These are phyloP conservation scores for Ophiostoma novo-ulmi DNA, from an alignment of 2,329 filamentous ascomycete species.

Conservation along the genomic window DNA sequence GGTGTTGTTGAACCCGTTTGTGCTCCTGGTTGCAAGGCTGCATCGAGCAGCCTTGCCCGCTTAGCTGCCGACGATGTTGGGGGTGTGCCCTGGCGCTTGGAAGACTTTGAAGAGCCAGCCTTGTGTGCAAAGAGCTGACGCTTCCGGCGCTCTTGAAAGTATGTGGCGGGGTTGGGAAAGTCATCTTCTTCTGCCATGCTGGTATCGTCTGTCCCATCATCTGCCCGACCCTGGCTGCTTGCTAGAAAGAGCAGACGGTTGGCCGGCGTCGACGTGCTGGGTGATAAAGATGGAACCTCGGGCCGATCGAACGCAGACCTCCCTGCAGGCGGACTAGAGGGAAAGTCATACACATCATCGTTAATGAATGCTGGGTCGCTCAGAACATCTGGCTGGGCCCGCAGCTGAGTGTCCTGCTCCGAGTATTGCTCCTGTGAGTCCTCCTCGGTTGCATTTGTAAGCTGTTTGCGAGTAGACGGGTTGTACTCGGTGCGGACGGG, in stretches of 20 bases:
- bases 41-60: conserved; percentile 25
- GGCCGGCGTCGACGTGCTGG: conserved; percentile 30
- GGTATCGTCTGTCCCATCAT: conserved; percentile 33
- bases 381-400: neutral
- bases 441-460: conserved; percentile 33
- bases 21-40: neutral
- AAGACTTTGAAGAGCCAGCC: conserved; percentile 4
- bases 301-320: neutral
- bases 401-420: conserved; percentile 44
- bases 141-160: conserved; percentile 26
- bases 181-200: conserved; percentile 34
- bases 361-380: conserved; percentile 8
- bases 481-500: conserved; percentile 43
- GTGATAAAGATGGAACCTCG: conserved; percentile 29
- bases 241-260: conserved; percentile 24
- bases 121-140: conserved; percentile 14
- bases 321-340: conserved; percentile 13
- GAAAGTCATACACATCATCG: conserved; percentile 19
- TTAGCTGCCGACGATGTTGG: conserved; percentile 30
- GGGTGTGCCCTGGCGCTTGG: conserved; percentile 29
- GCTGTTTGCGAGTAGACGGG: conserved; percentile 27
- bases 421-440: conserved; percentile 49
- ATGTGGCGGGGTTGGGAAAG: conserved; percentile 30
- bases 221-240: conserved; percentile 33
- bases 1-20: neutral